A percentile compares a stretch with the other conserved stretches of the same genome.
phyloP scores from a whole-genome alignment of 352 stramenopile species.

The Phytophthora pinifolia region DNA sequence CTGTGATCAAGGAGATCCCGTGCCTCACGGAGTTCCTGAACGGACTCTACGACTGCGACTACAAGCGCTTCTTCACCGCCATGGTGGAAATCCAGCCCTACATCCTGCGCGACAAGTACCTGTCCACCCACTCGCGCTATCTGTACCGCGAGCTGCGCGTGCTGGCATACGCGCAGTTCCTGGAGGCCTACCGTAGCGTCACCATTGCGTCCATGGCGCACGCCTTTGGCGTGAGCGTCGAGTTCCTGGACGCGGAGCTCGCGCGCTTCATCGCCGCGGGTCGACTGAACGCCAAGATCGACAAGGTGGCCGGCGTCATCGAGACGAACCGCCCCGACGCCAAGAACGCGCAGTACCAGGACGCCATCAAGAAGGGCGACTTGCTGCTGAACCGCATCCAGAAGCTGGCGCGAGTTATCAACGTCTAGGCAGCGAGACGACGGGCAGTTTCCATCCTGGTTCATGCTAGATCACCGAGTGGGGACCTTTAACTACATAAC shows the following conservation, averaged over 20 bases:
- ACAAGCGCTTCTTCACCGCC: conserved; percentile 96
- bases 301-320: conserved; percentile 98
- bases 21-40: conserved; percentile 89
- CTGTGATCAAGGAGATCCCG: conserved; percentile 87
- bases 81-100: conserved; percentile 87
- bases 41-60: conserved; percentile 97
- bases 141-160: conserved; percentile 97
- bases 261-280: conserved; percentile 97
- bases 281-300: conserved; percentile 98
- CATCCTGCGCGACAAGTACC: conserved; percentile 93
- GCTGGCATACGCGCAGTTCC: conserved; percentile 97
- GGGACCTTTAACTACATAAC: conserved; percentile 13
- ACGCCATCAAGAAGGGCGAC: conserved; percentile 99
- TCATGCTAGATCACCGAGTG: conserved; percentile 18
- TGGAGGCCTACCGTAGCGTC: conserved; percentile 97
- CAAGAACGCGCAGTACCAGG: conserved; percentile 99
- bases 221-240: conserved; percentile 94
- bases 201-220: conserved; percentile 96
- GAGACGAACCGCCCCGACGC: conserved; percentile 98
- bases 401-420: conserved; percentile 97
- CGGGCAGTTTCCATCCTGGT: conserved; percentile 7
- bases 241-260: conserved; percentile 97
- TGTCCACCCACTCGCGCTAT: conserved; percentile 91
- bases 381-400: conserved; percentile 98
- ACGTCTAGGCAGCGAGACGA: conserved; percentile 66